phyloP scores from a whole-genome alignment of 1,284 basidiomycete species.

The Anthracocystis walkeri region DNA sequence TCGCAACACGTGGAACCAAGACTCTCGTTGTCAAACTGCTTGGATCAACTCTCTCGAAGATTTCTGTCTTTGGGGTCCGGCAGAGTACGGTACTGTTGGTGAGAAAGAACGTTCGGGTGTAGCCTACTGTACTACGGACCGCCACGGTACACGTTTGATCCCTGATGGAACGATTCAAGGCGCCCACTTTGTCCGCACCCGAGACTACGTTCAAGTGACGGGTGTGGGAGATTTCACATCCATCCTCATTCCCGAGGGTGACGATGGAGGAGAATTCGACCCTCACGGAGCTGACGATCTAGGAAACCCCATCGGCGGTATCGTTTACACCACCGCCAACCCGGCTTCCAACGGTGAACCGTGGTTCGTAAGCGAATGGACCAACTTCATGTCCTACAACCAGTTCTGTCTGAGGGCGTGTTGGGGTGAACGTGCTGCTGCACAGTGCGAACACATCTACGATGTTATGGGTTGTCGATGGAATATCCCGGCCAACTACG shows the following conservation, averaged over 20 bases:
- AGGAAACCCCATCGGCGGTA: constrained; percentile 63
- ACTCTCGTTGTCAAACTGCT: constrained; percentile 63
- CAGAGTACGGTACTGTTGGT: constrained; percentile 52
- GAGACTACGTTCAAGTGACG: constrained; percentile 65
- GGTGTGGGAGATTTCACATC: constrained; percentile 59
- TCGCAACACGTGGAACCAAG: constrained; percentile 51
- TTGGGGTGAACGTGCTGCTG: constrained; percentile 51
- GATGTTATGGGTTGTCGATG: constrained; percentile 64
- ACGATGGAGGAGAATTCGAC: constrained; percentile 65
- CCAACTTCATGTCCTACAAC: constrained; percentile 63
- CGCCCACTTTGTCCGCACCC: constrained; percentile 65
- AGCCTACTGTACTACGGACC: constrained; percentile 65
- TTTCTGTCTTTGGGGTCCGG: constrained; percentile 65
- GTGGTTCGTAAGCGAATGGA: constrained; percentile 54
- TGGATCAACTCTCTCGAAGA: constrained; percentile 64
- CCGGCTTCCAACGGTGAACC: constrained; percentile 48
- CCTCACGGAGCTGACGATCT: constrained; percentile 63
- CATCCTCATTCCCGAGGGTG: constrained; percentile 49
- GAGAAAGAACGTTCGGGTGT: constrained; percentile 62
- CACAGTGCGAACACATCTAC: constrained; percentile 65
- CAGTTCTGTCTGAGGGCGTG: constrained; percentile 66
- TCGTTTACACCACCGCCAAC: constrained; percentile 63
- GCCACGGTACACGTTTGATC: constrained; percentile 66
- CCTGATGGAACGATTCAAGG: constrained; percentile 64
- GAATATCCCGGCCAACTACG: constrained; percentile 63